phyloP scores from a whole-genome alignment of 257 asterid genomes.

The Pogostemon cablin region DNA sequence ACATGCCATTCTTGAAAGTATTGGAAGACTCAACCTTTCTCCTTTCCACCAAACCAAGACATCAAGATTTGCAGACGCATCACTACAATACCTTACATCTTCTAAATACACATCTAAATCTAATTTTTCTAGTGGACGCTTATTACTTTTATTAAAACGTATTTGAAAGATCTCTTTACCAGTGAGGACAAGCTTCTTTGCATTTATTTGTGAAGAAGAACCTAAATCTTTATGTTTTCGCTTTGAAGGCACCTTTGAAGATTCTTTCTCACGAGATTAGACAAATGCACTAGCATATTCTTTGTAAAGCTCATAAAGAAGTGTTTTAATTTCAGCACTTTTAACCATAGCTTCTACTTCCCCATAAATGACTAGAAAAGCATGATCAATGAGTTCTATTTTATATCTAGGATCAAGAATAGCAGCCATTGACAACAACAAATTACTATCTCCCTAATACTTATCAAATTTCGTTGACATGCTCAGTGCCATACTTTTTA shows the following conservation, averaged over 20 bases:
- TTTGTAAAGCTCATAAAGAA: neutral
- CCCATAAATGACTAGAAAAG: neutral
- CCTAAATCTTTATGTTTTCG: neutral
- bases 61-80: neutral
- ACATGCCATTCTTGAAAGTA: constrained; percentile 1
- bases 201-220: too few relatives aligned
- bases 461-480: neutral
- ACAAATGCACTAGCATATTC: neutral
- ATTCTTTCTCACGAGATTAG: neutral
- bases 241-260: neutral
- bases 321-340: neutral
- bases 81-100: neutral
- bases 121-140: neutral
- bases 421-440: neutral
- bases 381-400: neutral
- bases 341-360: neutral
- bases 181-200: neutral
- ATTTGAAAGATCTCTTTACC: neutral
- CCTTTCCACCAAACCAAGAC: neutral
- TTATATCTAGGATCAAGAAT: constrained; percentile 12
- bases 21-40: neutral
- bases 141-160: neutral
- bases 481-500: neutral
- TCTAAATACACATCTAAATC: neutral
- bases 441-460: constrained; percentile 4